Base-by-base conservation (phyloP, 2,329 filamentous ascomycete species). In the Aspergillus sp. region DNA sequence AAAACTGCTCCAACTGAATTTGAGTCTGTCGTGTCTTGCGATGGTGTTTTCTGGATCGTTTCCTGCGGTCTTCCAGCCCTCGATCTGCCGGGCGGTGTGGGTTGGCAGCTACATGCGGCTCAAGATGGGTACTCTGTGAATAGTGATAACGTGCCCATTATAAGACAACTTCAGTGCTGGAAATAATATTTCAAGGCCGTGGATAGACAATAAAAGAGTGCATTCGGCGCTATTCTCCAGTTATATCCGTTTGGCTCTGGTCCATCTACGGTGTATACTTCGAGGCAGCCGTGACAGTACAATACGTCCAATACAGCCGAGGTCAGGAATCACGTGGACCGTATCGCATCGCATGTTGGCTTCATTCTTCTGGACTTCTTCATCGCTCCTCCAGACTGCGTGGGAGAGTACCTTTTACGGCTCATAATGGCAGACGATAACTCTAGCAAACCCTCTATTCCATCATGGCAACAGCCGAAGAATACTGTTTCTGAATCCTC, bases 381-480 rank as follows among this genome's bases (percentile, higher is more conserved):
- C 44, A 47, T 40, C 35, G 45, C 26, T 39, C 7, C 19, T 8
- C 26, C 36, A 26, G 6, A 8, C 36, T 39, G 5, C 36, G 9
- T 26, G 9, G 9, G 6, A 39, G 26, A 12, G 6, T 41, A 32
- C 29, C 40, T 9, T 19, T 29, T 3, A 7, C 4, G 28, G 6
- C 12, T 29, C 35, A 57, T 19, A 26, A 71, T 70, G 68, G 53
- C 65, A 29, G 63, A 64, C 47, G 50, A 57, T 4, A 52, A 59
- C 33, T 48, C 60, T n/a, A 70, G 66, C 47, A 41, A 50, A 5
- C 45, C 59, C 8, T 62, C 65, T 7, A 70, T 71, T 36, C 68
- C 69, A 10, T 52, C 57, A 49, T 72, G 69, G 69, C 69, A 72
- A 51, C 60, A 55, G 40, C 46, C 41, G 72, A 72, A 62, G 48